Base-by-base conservation (phyloP, 192 early-diverging fungal species). In the Dimargaris verticillata region DNA sequence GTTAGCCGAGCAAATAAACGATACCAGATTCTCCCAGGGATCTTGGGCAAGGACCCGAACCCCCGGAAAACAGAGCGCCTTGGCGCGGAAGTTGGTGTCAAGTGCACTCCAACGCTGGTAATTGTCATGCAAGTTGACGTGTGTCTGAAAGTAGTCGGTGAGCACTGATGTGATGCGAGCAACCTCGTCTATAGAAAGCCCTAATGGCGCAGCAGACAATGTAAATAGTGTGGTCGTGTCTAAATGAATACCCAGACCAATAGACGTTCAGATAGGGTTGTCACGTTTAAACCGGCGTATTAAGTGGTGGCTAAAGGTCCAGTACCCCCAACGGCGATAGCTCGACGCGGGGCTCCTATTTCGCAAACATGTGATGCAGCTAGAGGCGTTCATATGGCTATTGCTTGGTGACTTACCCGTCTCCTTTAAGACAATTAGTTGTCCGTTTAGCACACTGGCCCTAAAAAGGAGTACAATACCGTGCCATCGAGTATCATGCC, bases 1-100 rank as follows among this genome's bases (percentile, higher is more conserved):
- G 72, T 94, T 94, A 29, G 80, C 78, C 4, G 87, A 87, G 68
- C 93, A 95, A 13, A 99, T 95, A 62, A 99, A 99, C 22, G 81
- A 79, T 49, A 99, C 71, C 49, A 92, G 60, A 62, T 82, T 91
- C 70, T 98, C 95, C 20, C 82, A 74, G 12, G 91, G 89, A 26
- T 89, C 86, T 62, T 96, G 93, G 51, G 84, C 69, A 25, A 94
- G 60, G 3, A 87, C 80, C 38, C 91, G 76, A 25, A 94, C 76
- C 6, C 91, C 92, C 1, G 64, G 72, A 65, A 78, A 80, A 18
- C 52, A 49, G 0, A 1, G 62, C 47, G 77, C 80, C 62, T 83
- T 81, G 67, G 28, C 1, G 66, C 67, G 24, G 71, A 97, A 93
- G 42, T 88, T 80, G 0, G 68, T 63, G 60, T 95, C 90, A 0